Percentiles rank a stretch among this genome's conserved stretches.
phyloP scores from a whole-genome alignment of 345 rosid species.

The Combretum micranthum region DNA sequence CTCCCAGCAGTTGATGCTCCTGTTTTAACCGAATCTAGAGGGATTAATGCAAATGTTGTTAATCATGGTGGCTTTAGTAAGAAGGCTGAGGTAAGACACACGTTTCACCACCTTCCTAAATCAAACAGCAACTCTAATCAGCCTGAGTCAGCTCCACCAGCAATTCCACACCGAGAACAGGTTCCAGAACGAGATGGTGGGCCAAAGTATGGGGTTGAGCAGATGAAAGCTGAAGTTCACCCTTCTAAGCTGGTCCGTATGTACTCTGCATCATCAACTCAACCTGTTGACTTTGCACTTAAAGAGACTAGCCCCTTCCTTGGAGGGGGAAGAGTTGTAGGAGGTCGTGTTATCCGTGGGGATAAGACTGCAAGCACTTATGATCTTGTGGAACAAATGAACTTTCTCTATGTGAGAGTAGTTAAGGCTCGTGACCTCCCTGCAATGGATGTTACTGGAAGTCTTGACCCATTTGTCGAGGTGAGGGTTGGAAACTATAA shows the following conservation, averaged over 20 bases:
- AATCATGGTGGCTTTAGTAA: conserved; percentile 7
- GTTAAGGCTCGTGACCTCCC: conserved; percentile 98
- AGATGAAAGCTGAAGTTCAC: conserved; percentile 55
- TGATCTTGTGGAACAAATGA: conserved; percentile 97
- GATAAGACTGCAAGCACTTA: conserved; percentile 88
- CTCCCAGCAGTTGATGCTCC: conserved; percentile 27
- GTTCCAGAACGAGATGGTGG: conserved; percentile 11
- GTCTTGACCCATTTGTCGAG: conserved; percentile 93
- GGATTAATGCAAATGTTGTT: conserved; percentile 9
- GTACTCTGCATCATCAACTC: conserved; percentile 59
- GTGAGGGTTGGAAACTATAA: conserved; percentile 85
- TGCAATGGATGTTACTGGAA: conserved; percentile 80
- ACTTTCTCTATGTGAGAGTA: conserved; percentile 83
- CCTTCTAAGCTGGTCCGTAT: conserved; percentile 70
- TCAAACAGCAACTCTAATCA: conserved; percentile 41
- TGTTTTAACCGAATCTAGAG: conserved; percentile 14
- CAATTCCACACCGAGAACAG: conserved; percentile 40
- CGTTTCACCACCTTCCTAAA: conserved; percentile 85
- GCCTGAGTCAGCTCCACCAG: conserved; percentile 30
- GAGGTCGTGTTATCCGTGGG: conserved; percentile 72
- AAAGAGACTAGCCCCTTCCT: conserved; percentile 94
- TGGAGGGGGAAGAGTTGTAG: conserved; percentile 86
- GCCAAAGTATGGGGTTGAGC: conserved; percentile 47
- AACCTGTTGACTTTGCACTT: conserved; percentile 69
- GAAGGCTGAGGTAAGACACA: conserved; percentile 38